Base-by-base conservation (phyloP, 306 rosid species). In the Acmispon strigosus region DNA sequence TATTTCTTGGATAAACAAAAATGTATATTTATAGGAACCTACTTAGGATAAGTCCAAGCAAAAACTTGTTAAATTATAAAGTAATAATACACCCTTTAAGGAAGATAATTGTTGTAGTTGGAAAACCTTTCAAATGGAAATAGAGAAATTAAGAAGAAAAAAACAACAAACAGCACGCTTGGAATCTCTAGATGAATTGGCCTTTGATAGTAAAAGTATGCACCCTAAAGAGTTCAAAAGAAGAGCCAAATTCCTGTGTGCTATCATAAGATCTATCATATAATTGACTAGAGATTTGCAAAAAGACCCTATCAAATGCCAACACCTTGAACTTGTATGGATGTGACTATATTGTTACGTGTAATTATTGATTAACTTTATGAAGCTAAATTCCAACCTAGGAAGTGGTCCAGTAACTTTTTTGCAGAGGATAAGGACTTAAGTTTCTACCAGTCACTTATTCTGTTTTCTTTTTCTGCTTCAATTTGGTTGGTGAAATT, bases 401-500 rank as follows among this genome's bases (percentile, higher is more conserved):
- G 2, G 3, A 53, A 4, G 73, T 59, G 81, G 83, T 60, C 86
- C 81, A 78, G 48, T 12, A 29, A 16, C 29, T 70, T 43, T 64
- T 61, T 64, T 70, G 62, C 22, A 64, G 69, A 50, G 59, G 86
- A 83, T 83, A 83, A 82, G 81, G 79, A 24, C 66, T 78, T 27
- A 12, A 62, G 15, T 59, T 34, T 61, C 34, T 16, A 42, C 66
- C 18, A 45, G 20, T 37, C 54, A 55, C 57, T 69, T 51, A 27
- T 52, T 42, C 60, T 10, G 5, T 1, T 16, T 2, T 1, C 15
- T 1, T 61, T 29, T 64, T 4, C 19, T 50, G 51, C 15, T 37
- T 66, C 45, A 64, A 19, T 16, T 58, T 51, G 55, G 49, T 59
- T 17, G 48, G 49, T 34, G 3, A 56, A 52, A 70, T 50, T 27